Evolutionary conservation across 1,284 basidiomycete genomes (phyloP).

Genomic region (Naganishia sp.): DNA sequence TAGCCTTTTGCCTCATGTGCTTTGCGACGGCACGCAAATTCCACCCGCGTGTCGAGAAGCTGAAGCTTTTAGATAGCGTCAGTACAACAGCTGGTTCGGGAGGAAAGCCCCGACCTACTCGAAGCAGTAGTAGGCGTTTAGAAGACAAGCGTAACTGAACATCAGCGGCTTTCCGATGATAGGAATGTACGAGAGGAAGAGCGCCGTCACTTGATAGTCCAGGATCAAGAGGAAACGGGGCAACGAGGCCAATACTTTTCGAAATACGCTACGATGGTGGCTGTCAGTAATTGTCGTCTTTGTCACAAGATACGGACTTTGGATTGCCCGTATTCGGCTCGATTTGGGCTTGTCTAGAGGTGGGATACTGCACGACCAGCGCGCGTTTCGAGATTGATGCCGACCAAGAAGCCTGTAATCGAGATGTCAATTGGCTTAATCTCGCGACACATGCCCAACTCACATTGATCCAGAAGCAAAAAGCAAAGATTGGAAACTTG

Average conservation of each 20-base stretch:
- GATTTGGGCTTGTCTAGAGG: conserved; percentile 34
- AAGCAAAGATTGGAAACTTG: conserved; percentile 51
- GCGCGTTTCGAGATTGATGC: conserved; percentile 49
- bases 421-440: not conserved
- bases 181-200: conserved; percentile 47
- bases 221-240: conserved; percentile 49
- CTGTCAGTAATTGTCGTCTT: not conserved
- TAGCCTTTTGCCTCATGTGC: conserved; percentile 22
- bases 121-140: conserved; percentile 53
- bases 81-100: not conserved
- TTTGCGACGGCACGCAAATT: conserved; percentile 41
- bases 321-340: conserved; percentile 2
- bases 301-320: not conserved
- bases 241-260: conserved; percentile 40
- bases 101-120: conserved; percentile 42
- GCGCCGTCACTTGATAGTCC: conserved; percentile 51
- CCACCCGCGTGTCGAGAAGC: conserved; percentile 47
- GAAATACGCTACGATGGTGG: conserved; percentile 30
- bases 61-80: conserved; percentile 40
- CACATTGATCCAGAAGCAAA: conserved; percentile 53
- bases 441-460: conserved; percentile 25
- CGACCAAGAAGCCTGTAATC: conserved; percentile 46
- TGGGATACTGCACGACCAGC: conserved; percentile 47
- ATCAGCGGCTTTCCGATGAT: conserved; percentile 42
- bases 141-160: conserved; percentile 49